Evolutionary conservation across 2,329 filamentous ascomycete genomes (phyloP).

Genomic region (Colletotrichum truncatum): DNA sequence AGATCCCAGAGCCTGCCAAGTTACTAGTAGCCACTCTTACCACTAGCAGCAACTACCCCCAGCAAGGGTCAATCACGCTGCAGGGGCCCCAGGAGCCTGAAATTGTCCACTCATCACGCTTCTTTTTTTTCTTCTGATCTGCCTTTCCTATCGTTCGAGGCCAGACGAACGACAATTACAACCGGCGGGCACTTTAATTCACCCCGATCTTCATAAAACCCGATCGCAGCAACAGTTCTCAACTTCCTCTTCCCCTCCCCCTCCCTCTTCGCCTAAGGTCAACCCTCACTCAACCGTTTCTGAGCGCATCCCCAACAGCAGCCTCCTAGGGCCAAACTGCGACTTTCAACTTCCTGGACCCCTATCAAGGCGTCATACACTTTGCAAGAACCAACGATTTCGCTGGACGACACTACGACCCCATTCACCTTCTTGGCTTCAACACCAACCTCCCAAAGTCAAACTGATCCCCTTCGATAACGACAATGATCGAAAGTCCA

Average conservation of each 20-base stretch:
- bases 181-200: slow-evolving; percentile 5
- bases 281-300: neutral
- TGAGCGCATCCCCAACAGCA: slow-evolving; percentile 15
- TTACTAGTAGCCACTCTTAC: neutral
- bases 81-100: slow-evolving; percentile 10
- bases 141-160: slow-evolving; percentile 17
- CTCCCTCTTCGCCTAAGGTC: neutral
- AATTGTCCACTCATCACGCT: slow-evolving; percentile 22
- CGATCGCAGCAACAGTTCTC: neutral
- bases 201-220: slow-evolving; percentile 9
- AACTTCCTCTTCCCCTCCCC: neutral
- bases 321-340: neutral
- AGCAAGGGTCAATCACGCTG: neutral
- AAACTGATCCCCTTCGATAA: neutral
- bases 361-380: slow-evolving; percentile 9
- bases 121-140: slow-evolving; percentile 18
- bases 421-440: slow-evolving; percentile 5
- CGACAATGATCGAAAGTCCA: slow-evolving; percentile 41
- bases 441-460: slow-evolving; percentile 1
- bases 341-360: neutral
- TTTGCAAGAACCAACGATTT: neutral
- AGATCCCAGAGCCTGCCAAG: neutral
- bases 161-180: slow-evolving; percentile 24
- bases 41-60: neutral
- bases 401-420: neutral